Conservation (phyloP, 306 rosid genomes). For the Cicer arietinum region DNA sequence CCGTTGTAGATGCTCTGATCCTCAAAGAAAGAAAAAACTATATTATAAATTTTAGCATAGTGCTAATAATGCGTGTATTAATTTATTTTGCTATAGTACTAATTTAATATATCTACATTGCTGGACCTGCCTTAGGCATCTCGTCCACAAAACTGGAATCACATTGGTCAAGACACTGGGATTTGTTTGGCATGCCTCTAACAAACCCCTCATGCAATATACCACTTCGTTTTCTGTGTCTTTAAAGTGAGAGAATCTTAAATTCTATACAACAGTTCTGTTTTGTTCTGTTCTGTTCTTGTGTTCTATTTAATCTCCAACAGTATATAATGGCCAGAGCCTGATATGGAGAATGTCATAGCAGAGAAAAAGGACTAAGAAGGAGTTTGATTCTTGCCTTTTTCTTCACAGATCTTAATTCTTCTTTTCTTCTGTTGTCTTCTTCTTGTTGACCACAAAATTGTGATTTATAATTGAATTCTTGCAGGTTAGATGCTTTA, state of each 20-base stretch:
- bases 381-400: slow-evolving; percentile 32
- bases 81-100: slow-evolving; percentile 33
- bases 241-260: slow-evolving; percentile 57
- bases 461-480: slow-evolving; percentile 37
- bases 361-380: slow-evolving; percentile 33
- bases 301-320: slow-evolving; percentile 39
- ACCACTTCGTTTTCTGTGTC: slow-evolving; percentile 66
- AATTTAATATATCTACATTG: slow-evolving; percentile 60
- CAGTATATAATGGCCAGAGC: slow-evolving; percentile 48
- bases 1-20: too few species aligned
- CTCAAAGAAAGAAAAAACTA: slow-evolving; percentile 44
- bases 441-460: slow-evolving; percentile 42
- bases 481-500: slow-evolving; percentile 48
- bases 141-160: slow-evolving; percentile 83
- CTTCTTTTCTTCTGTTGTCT: slow-evolving; percentile 40
- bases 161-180: slow-evolving; percentile 87
- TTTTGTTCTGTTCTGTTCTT: neutral
- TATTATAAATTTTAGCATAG: slow-evolving; percentile 22
- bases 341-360: slow-evolving; percentile 75
- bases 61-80: slow-evolving; percentile 42
- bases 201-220: slow-evolving; percentile 54
- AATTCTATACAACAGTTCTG: slow-evolving; percentile 54
- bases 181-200: slow-evolving; percentile 91
- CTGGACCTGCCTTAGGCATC: slow-evolving; percentile 80
- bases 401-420: slow-evolving; percentile 34